Percentiles rank a stretch among this genome's conserved stretches.
Conservation (phyloP, 1,139 yeast genomes). For the Sugiyamaella castrensis region DNA sequence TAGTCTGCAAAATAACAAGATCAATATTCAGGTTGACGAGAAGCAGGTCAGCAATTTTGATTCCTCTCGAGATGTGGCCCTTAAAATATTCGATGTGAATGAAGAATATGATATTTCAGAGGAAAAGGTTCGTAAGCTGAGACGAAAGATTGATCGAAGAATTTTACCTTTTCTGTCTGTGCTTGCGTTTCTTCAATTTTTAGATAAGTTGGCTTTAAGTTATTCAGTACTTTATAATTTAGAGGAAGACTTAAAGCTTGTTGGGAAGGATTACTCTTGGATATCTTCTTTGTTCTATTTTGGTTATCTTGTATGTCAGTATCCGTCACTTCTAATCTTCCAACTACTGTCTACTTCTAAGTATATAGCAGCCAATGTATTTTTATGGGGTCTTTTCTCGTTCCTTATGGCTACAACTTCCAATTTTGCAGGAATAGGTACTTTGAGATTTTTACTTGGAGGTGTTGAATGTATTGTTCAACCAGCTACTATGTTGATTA, state of each 20-base stretch:
- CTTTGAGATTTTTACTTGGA: slow-evolving; percentile 50
- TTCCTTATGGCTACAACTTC: slow-evolving; percentile 46
- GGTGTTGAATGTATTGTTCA: slow-evolving; percentile 44
- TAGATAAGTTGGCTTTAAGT: slow-evolving; percentile 60
- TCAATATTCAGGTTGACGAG: too few species aligned
- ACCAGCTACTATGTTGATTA: slow-evolving; percentile 25
- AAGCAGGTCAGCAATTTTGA: too few species aligned
- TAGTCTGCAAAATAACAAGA: too few species aligned
- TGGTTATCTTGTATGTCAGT: slow-evolving; percentile 51
- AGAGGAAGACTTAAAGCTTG: slow-evolving; percentile 38
- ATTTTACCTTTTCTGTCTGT: slow-evolving; percentile 44
- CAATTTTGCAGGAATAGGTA: slow-evolving; percentile 46
- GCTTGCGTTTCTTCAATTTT: slow-evolving; percentile 53
- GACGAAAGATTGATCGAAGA: slow-evolving; percentile 51
- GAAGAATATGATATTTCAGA: too few species aligned
- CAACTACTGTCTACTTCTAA: slow-evolving; percentile 54
- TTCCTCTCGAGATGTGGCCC: too few species aligned
- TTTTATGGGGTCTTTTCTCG: slow-evolving; percentile 48
- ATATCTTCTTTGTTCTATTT: slow-evolving; percentile 59
- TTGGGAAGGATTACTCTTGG: slow-evolving; percentile 48
- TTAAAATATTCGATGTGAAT: too few species aligned
- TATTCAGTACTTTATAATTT: slow-evolving; percentile 64
- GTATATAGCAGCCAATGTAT: slow-evolving; percentile 43
- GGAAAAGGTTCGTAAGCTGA: too few species aligned
- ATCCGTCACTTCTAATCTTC: slow-evolving; percentile 51